phyloP scores from a whole-genome alignment of 2,329 filamentous ascomycete genomes.

The Curvularia hawaiiensis region DNA sequence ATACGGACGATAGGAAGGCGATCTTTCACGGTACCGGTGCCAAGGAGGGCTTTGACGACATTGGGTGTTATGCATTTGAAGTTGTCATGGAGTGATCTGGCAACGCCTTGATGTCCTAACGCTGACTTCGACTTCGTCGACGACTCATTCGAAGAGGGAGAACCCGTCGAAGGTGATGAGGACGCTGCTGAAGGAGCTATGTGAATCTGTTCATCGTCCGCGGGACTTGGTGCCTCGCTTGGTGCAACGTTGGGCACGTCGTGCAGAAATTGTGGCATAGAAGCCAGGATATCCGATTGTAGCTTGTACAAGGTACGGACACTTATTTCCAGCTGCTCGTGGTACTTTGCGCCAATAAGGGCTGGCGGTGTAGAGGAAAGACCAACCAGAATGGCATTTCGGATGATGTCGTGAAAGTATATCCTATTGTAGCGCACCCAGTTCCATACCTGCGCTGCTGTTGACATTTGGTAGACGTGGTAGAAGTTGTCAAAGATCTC shows the following conservation, averaged over 20 bases:
- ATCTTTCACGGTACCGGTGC: slow-evolving; percentile 11
- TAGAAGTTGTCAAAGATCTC: slow-evolving; percentile 36
- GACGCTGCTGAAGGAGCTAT: neutral
- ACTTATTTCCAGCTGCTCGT: slow-evolving; percentile 29
- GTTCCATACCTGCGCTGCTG: slow-evolving; percentile 41
- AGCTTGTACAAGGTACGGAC: slow-evolving; percentile 30
- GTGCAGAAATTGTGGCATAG: slow-evolving; percentile 43
- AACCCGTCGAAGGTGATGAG: neutral
- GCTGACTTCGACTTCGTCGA: neutral
- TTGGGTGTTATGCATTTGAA: slow-evolving; percentile 19
- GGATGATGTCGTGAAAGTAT: slow-evolving; percentile 44
- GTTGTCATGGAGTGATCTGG: slow-evolving; percentile 30
- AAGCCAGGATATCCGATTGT: slow-evolving; percentile 43
- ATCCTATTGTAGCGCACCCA: slow-evolving; percentile 43
- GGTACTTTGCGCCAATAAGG: slow-evolving; percentile 28
- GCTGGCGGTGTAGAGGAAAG: slow-evolving; percentile 34
- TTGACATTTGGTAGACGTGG: slow-evolving; percentile 37
- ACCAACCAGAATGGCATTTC: slow-evolving; percentile 36
- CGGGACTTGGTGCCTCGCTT: neutral
- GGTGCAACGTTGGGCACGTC: slow-evolving; percentile 33
- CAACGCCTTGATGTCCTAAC: neutral
- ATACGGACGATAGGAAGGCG: slow-evolving; percentile 40
- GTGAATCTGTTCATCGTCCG: neutral
- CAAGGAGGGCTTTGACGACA: slow-evolving; percentile 1
- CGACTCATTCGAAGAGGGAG: neutral